A percentile compares a stretch with the other conserved stretches of the same genome.
These are phyloP conservation scores for Diaporthe sp. DNA, from an alignment of 2,329 filamentous ascomycete species.

Conservation along the genomic window DNA sequence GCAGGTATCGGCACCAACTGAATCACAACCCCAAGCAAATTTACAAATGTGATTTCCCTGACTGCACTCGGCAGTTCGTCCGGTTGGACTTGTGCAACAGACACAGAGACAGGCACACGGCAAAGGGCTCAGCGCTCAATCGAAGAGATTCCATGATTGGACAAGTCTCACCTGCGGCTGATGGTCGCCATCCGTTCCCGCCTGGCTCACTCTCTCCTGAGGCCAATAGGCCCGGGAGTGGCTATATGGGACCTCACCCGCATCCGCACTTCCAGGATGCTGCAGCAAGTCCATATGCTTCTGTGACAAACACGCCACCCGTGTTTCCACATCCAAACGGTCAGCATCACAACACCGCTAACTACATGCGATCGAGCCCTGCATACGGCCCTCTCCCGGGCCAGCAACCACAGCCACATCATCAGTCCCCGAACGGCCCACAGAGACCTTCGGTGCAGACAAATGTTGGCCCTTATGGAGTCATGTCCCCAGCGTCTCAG, in stretches of 20 bases:
- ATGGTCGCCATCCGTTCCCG: slow-evolving; percentile 57
- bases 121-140: slow-evolving; percentile 82
- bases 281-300: slow-evolving; percentile 61
- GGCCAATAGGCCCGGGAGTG: slow-evolving; percentile 58
- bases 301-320: slow-evolving; percentile 60
- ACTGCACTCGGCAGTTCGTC: slow-evolving; percentile 92
- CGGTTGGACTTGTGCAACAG: slow-evolving; percentile 92
- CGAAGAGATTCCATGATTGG: slow-evolving; percentile 78
- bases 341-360: slow-evolving; percentile 54
- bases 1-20: slow-evolving; percentile 87
- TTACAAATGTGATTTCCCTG: slow-evolving; percentile 92
- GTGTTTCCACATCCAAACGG: slow-evolving; percentile 51
- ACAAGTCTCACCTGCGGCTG: slow-evolving; percentile 61
- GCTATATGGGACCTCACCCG: slow-evolving; percentile 58
- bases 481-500: slow-evolving; percentile 67
- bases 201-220: slow-evolving; percentile 63
- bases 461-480: slow-evolving; percentile 63
- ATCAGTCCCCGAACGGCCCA: slow-evolving; percentile 59
- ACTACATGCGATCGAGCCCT: slow-evolving; percentile 60
- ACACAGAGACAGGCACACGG: slow-evolving; percentile 85
- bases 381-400: slow-evolving; percentile 51
- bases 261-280: slow-evolving; percentile 63
- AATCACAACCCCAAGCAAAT: slow-evolving; percentile 98
- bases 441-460: slow-evolving; percentile 63
- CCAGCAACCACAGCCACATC: slow-evolving; percentile 51